These are phyloP conservation scores for Sarocladium brachiariae DNA, from an alignment of 2,329 filamentous ascomycete species.

Conservation along the genomic window DNA sequence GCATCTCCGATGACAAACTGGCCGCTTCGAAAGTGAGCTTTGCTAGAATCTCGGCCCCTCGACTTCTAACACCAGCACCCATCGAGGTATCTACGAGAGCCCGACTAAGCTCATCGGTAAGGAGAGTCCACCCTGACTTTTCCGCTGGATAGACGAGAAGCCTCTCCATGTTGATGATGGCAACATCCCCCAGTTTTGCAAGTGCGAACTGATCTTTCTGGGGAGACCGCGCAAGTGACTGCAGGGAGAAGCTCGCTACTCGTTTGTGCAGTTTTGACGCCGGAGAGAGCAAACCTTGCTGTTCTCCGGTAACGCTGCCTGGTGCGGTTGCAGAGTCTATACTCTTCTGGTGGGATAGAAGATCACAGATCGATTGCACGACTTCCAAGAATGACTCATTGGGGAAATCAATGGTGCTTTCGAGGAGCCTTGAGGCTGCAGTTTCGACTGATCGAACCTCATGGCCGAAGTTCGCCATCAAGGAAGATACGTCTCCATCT, in stretches of 20 bases:
- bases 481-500: conserved; percentile 42
- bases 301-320: conserved; percentile 16
- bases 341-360: conserved; percentile 43
- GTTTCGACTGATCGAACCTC: conserved; percentile 87
- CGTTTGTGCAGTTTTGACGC: conserved; percentile 36
- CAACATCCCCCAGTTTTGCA: conserved; percentile 66
- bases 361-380: conserved; percentile 64
- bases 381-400: conserved; percentile 75
- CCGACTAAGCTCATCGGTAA: conserved; percentile 50
- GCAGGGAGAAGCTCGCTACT: conserved; percentile 40
- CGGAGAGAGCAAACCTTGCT: conserved; percentile 26
- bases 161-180: conserved; percentile 67
- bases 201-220: conserved; percentile 63
- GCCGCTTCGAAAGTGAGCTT: conserved; percentile 51
- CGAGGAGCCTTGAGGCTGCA: conserved; percentile 77
- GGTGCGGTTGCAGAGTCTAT: conserved; percentile 13
- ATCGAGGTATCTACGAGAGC: conserved; percentile 41
- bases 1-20: conserved; percentile 45
- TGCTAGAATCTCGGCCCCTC: conserved; percentile 59
- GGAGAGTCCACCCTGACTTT: conserved; percentile 67
- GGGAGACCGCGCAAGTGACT: conserved; percentile 40
- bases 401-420: conserved; percentile 87
- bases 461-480: conserved; percentile 62
- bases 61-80: conserved; percentile 45
- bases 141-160: conserved; percentile 60